A percentile compares a stretch with the other conserved stretches of the same genome.
Conservation (phyloP, 768 basidiomycete genomes). For the Boletus subcaerulescens region DNA sequence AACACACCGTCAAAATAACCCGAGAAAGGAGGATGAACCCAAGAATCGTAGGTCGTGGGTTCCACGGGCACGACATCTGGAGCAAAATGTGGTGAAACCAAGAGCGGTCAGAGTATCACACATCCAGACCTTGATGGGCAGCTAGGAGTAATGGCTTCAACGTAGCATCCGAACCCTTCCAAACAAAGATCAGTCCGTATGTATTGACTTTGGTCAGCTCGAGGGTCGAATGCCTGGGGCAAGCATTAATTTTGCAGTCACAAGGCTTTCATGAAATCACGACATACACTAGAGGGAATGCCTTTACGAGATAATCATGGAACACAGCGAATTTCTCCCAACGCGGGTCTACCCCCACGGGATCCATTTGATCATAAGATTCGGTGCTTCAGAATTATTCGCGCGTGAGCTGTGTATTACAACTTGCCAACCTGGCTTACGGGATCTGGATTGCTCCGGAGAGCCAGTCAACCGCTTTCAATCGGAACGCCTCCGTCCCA, state of each 20-base stretch:
- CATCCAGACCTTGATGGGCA: conserved; percentile 49
- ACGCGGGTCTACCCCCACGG: conserved; percentile 46
- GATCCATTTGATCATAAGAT: conserved; percentile 47
- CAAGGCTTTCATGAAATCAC: not conserved
- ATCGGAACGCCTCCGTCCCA: conserved; percentile 35
- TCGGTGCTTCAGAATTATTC: conserved; percentile 40
- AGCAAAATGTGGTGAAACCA: not conserved
- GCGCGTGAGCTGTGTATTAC: conserved; percentile 4
- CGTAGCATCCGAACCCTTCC: conserved; percentile 47
- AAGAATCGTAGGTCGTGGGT: conserved; percentile 49
- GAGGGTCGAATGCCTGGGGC: conserved; percentile 45
- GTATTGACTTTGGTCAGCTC: conserved; percentile 58
- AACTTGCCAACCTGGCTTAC: conserved; percentile 27
- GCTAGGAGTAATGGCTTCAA: conserved; percentile 57
- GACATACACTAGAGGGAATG: conserved; percentile 63
- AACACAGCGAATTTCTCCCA: conserved; percentile 55
- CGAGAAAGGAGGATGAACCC: conserved; percentile 63
- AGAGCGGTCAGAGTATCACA: not conserved
- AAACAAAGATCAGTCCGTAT: conserved; percentile 56
- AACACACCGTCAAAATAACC: conserved; percentile 54
- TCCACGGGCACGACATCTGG: conserved; percentile 70
- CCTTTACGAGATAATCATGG: conserved; percentile 50
- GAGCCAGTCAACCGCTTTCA: conserved; percentile 36
- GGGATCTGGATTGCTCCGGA: conserved; percentile 40
- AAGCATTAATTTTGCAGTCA: not conserved